phyloP scores from a whole-genome alignment of 257 asterid genomes.

The Apocynum venetum region DNA sequence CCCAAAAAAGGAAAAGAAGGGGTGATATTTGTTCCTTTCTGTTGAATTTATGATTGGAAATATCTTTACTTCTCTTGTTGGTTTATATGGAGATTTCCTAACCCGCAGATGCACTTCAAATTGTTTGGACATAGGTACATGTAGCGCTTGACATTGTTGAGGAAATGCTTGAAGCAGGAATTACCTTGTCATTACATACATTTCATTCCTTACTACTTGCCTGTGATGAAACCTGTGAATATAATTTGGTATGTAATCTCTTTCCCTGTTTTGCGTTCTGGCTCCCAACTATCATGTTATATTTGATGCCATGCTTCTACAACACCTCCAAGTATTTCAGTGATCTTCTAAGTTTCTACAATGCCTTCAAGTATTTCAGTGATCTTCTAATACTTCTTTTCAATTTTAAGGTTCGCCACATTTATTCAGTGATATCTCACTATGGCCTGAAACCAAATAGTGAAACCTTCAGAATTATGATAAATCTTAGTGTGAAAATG shows the following conservation, averaged over 20 bases:
- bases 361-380: not conserved
- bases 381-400: slow-evolving; percentile 24
- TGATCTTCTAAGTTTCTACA: slow-evolving; percentile 15
- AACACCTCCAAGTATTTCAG: not conserved
- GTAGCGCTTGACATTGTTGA: slow-evolving; percentile 64
- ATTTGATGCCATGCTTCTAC: not conserved
- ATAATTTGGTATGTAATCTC: slow-evolving; percentile 57
- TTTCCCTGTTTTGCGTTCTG: slow-evolving; percentile 19
- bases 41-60: not conserved
- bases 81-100: not conserved
- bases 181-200: slow-evolving; percentile 40
- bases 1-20: not conserved
- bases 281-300: not conserved
- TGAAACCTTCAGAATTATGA: slow-evolving; percentile 73
- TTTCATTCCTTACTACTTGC: slow-evolving; percentile 61
- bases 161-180: slow-evolving; percentile 49
- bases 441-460: slow-evolving; percentile 48
- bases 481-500: slow-evolving; percentile 61
- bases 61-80: not conserved
- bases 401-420: slow-evolving; percentile 57
- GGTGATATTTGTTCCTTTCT: not conserved
- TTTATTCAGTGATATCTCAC: slow-evolving; percentile 47
- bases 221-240: slow-evolving; percentile 66
- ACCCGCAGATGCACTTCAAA: not conserved
- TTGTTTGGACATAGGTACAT: slow-evolving; percentile 52